These are phyloP conservation scores for Monosporascus sp. DNA, from an alignment of 2,329 filamentous ascomycete species.

Conservation along the genomic window DNA sequence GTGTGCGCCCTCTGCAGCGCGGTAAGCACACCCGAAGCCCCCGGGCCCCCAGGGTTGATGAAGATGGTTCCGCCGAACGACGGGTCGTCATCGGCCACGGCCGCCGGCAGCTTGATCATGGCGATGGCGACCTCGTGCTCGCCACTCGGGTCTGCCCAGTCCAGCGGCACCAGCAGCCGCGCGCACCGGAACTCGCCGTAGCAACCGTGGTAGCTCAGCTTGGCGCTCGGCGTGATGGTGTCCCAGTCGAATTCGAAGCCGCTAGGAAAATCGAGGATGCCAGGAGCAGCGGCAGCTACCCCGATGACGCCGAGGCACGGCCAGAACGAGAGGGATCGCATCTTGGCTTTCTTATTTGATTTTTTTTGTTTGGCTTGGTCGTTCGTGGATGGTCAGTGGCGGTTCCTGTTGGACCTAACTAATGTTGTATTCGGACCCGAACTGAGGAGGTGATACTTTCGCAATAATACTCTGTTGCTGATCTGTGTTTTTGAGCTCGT, in stretches of 20 bases:
- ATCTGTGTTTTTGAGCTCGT: too few relatives aligned
- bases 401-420: too few relatives aligned
- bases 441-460: too few relatives aligned
- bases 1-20: slow-evolving; percentile 18
- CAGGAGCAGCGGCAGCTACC: too few relatives aligned
- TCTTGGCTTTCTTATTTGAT: too few relatives aligned
- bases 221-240: slow-evolving; percentile 26
- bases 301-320: neutral
- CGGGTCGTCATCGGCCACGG: slow-evolving; percentile 31
- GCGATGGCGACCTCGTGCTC: slow-evolving; percentile 32
- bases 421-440: too few relatives aligned
- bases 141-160: slow-evolving; percentile 28
- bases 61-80: slow-evolving; percentile 38
- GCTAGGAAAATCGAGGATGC: too few relatives aligned
- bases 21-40: slow-evolving; percentile 32
- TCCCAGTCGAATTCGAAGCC: slow-evolving; percentile 30
- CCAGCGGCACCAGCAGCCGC: slow-evolving; percentile 36
- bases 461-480: too few relatives aligned
- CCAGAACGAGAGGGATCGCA: too few relatives aligned
- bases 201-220: slow-evolving; percentile 35
- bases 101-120: slow-evolving; percentile 35
- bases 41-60: slow-evolving; percentile 41
- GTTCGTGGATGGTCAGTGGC: too few relatives aligned
- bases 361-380: too few relatives aligned
- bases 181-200: slow-evolving; percentile 35